Evolutionary conservation across 169 alveolate genomes (phyloP).

Genomic region (Plasmodium knowlesi): DNA sequence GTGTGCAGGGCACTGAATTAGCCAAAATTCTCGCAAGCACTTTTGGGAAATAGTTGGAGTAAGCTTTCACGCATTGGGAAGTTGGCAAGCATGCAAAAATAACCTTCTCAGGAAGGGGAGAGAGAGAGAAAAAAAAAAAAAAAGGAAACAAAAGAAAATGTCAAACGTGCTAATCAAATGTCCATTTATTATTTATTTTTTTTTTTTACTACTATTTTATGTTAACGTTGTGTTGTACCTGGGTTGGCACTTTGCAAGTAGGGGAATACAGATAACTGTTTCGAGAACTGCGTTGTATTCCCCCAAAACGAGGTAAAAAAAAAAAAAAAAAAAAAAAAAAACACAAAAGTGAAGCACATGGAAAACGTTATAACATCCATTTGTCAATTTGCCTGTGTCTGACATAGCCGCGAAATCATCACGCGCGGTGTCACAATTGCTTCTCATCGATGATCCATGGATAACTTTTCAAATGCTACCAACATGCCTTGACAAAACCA

Average conservation of each 20-base stretch:
- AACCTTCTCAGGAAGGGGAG: background rate
- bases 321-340: background rate
- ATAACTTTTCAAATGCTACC: slow-evolving; percentile 71
- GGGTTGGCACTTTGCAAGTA: background rate
- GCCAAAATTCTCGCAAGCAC: background rate
- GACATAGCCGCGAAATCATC: background rate
- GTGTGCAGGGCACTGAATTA: background rate
- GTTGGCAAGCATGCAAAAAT: background rate
- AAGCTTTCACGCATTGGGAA: background rate
- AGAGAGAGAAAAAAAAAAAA: background rate
- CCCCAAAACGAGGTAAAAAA: background rate
- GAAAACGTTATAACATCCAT: background rate
- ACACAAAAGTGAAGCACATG: background rate
- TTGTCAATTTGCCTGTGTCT: background rate
- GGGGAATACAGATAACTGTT: background rate
- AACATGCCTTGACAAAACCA: slow-evolving; percentile 82
- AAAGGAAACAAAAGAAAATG: background rate
- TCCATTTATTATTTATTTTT: background rate
- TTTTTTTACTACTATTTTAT: background rate
- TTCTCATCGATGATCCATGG: background rate
- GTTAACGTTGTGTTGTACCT: background rate
- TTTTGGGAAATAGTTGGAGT: background rate
- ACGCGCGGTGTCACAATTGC: background rate
- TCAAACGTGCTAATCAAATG: background rate
- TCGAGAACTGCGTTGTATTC: background rate